Evolutionary conservation across 345 rosid species (phyloP).

Genomic region (Eucalyptus pauciflora): DNA sequence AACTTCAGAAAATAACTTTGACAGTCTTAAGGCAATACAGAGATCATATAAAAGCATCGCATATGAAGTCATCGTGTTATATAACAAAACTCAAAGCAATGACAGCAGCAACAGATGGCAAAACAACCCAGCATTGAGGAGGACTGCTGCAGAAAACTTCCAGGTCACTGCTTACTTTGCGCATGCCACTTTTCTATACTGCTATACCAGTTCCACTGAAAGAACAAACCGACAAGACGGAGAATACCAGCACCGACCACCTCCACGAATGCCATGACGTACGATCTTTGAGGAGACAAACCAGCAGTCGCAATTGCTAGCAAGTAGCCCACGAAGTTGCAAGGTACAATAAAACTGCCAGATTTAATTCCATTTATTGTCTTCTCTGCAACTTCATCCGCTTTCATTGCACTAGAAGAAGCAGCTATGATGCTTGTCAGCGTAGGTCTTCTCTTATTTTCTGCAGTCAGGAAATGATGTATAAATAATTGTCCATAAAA

Average conservation of each 20-base stretch:
- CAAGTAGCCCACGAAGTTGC: constrained; percentile 65
- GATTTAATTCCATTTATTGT: constrained; percentile 59
- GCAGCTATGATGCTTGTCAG: constrained; percentile 51
- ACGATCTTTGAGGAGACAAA: constrained; percentile 72
- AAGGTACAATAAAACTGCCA: constrained; percentile 51
- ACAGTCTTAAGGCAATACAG: background rate
- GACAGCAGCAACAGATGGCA: background rate
- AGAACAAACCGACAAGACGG: constrained; percentile 38
- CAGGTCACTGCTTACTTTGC: constrained; percentile 3
- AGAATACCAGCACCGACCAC: constrained; percentile 35
- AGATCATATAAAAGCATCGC: background rate
- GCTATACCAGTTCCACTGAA: constrained; percentile 72
- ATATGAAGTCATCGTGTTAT: background rate
- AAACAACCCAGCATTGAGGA: background rate
- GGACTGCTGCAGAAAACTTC: background rate
- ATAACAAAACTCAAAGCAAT: background rate
- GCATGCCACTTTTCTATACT: constrained; percentile 42
- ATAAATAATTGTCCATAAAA: background rate
- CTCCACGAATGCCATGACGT: constrained; percentile 67
- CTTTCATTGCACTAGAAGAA: constrained; percentile 60
- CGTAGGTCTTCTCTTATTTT: constrained; percentile 49
- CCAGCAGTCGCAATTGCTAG: constrained; percentile 60
- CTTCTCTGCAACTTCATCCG: constrained; percentile 71
- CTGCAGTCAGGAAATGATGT: constrained; percentile 17
- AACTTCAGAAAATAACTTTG: background rate